Base-by-base conservation (phyloP, 805 yeast genomes). In the Ogataea trehaloabstinens region DNA sequence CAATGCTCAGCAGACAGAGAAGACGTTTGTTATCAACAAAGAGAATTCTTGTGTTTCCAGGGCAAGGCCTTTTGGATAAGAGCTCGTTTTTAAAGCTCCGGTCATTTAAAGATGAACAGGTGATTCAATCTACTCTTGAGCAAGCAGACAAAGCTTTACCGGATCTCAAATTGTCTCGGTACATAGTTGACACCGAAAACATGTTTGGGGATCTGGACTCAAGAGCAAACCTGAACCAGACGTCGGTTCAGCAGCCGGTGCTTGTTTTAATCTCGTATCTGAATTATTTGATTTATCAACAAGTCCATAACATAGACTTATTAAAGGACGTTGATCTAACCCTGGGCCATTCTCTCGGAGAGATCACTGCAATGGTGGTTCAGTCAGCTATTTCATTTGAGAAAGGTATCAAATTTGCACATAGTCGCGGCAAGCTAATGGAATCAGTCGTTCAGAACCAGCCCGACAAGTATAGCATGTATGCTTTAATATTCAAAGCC, bases 311-410 rank as follows among this genome's bases (percentile, higher is more conserved):
- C 7, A 24, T 52, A 5, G 55, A 56, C 37, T 30, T 59, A 3
- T 31, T 60, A 12, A 28, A 42, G 11, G 19, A 18, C 5, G 38
- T 52, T 1, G 54, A 60, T 31, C 55, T 46, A 35, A 42, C 53
- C 24, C 27, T 64, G 7, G 69, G 69, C 7, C 69, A 64, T 41
- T 63, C 68, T 5, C 38, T 64, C 18, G 69, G 69, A 1, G 69
- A 64, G 31, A 55, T 64, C 5, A 46, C 60, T 15, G 40, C 53
- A 3, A 31, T 64, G 25, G 61, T 54, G 3, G 28, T 57, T 4
- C 66, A 60, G 42, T 57, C 41, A 4, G 46, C 49, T 0, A 31
- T 64, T 1, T 20, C 55, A 0, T 49, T 61, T 21, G 51, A 48
- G 5, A 32, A 56, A 12, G 62, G 61, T 3, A 35, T 64, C 6